A percentile compares a stretch with the other conserved stretches of the same genome.
phyloP scores from a whole-genome alignment of 306 rosid species.

The Canavalia gladiata region DNA sequence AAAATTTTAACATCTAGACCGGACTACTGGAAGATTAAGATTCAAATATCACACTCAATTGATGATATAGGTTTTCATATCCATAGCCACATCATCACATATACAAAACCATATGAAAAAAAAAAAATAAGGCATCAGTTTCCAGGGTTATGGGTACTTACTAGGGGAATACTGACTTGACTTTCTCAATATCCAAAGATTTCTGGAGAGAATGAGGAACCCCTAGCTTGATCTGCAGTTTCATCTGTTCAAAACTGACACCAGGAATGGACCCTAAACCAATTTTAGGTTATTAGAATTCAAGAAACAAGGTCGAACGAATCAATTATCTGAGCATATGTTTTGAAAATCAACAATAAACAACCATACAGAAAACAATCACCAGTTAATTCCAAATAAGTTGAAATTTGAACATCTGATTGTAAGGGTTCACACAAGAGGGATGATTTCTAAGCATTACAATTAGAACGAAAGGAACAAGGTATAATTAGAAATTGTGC shows the following conservation, averaged over 20 bases:
- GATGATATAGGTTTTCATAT: slow-evolving; percentile 23
- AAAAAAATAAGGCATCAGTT: neutral
- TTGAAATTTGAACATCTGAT: neutral
- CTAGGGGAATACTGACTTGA: slow-evolving; percentile 95
- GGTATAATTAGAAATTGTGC: neutral
- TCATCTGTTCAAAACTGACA: slow-evolving; percentile 85
- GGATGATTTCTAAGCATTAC: slow-evolving; percentile 21
- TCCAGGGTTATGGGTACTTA: slow-evolving; percentile 57
- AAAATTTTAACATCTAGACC: neutral
- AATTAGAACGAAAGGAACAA: neutral
- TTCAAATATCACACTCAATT: neutral
- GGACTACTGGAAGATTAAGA: neutral
- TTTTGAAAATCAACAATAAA: neutral
- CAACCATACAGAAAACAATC: slow-evolving; percentile 23
- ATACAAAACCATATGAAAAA: neutral
- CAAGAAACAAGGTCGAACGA: slow-evolving; percentile 35
- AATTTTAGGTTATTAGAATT: slow-evolving; percentile 40
- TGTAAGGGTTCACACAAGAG: neutral
- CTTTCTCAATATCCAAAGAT: slow-evolving; percentile 78
- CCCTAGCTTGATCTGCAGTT: slow-evolving; percentile 89
- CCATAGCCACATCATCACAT: neutral
- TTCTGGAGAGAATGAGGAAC: slow-evolving; percentile 88
- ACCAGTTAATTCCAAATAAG: neutral
- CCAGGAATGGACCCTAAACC: slow-evolving; percentile 92
- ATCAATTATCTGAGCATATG: slow-evolving; percentile 15